phyloP scores from a whole-genome alignment of 192 early-diverging fungal genomes.

The Coemansia sp. region DNA sequence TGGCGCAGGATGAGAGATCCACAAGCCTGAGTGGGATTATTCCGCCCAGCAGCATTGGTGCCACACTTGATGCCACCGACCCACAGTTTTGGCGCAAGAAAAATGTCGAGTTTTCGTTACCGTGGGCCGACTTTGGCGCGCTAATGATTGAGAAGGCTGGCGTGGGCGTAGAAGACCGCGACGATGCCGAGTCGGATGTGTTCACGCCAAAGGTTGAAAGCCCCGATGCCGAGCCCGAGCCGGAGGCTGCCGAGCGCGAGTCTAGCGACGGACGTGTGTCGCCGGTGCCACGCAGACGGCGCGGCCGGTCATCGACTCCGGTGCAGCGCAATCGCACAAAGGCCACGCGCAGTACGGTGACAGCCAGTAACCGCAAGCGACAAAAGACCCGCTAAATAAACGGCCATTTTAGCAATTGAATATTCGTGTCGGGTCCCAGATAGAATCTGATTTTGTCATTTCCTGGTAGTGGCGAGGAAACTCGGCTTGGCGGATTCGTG shows the following conservation, averaged over 20 bases:
- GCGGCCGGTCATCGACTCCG: conserved; percentile 37
- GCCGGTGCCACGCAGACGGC: conserved; percentile 18
- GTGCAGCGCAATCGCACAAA: conserved; percentile 38
- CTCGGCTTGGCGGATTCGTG: too few species aligned
- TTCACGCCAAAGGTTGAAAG: conserved; percentile 5
- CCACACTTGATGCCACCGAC: conserved; percentile 26
- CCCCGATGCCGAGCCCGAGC: conserved; percentile 7
- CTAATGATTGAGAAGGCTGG: conserved; percentile 47
- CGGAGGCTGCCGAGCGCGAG: conserved; percentile 12
- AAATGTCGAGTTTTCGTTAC: conserved; percentile 34
- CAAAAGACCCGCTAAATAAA: conserved; percentile 27
- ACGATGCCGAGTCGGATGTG: conserved; percentile 1
- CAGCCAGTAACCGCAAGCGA: conserved; percentile 24
- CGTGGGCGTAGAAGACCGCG: conserved; percentile 21
- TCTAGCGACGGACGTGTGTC: conserved; percentile 23
- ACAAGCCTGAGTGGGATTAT: neutral
- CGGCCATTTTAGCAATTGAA: too few species aligned
- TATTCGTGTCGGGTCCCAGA: too few species aligned
- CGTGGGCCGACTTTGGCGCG: conserved; percentile 45
- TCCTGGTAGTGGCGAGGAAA: too few species aligned
- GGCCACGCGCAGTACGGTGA: conserved; percentile 17
- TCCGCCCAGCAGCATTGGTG: conserved; percentile 15
- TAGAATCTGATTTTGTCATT: too few species aligned
- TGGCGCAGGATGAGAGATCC: neutral
- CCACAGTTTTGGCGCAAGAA: conserved; percentile 42